Evolutionary conservation across 2,329 filamentous ascomycete genomes (phyloP), one percentile per base, ranked within the genome.

Genomic region (Cladobotryum mycophilum): DNA sequence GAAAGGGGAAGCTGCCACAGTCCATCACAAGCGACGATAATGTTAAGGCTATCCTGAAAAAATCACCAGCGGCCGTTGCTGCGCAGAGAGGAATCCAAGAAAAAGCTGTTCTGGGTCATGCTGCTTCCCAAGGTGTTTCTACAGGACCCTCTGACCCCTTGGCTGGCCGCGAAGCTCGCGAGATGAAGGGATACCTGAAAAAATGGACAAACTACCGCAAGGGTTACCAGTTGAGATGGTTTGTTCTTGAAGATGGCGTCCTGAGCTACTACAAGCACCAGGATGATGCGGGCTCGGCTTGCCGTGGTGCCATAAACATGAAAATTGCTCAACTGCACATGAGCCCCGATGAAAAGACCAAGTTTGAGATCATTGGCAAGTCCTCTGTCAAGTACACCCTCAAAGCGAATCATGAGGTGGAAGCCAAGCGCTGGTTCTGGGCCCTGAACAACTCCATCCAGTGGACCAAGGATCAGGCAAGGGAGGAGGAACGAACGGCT

Each of bases 171-270:
- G 93, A 99, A 64, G 87, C 88, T 15, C 81, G 91, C 44, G 92
- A 97, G 70, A 97, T 99, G 88, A 96, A 95, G 72, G 93, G 93
- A 6, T 99, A 97, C 67, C 76, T 99, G 51, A 97, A 96, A 72
- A 99, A 99, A 68, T 99, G 93, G 93, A 99, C 93, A 44, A 99
- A 99, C 67, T 99, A 99, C 67, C 91, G 92, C 18, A 91, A 88
- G 64, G 93, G 93, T 8, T 99, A 96, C 72, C 96, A 99, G 71
- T 70, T 99, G 56, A 80, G 93, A 53, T 99, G 92, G 91, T 99
- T 99, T 65, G 93, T 97, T 13, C 80, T 99, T 8, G 93, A 99
- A 66, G 93, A 99, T 65, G 93, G 93, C 12, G 92, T 99, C 12
- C 70, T 99, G 58, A 97, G 93, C 69, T 99, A 99, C 72, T 99